A percentile compares a stretch with the other conserved stretches of the same genome.
Evolutionary conservation across 176 grass and related monocot species (phyloP).

Genomic region (Melocanna baccifera): DNA sequence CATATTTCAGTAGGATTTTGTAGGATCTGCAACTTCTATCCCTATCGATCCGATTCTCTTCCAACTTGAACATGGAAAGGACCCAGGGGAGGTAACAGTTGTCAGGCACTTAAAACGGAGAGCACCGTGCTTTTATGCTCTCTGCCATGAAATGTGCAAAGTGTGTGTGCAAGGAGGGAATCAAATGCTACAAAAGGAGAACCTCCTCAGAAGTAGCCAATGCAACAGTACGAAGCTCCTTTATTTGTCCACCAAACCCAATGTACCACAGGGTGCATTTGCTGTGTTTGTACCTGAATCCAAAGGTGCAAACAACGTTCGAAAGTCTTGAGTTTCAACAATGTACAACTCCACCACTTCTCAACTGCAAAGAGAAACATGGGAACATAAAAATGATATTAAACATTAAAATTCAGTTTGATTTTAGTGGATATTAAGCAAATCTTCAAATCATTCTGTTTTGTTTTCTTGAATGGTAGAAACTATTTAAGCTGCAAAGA

Average conservation of each 20-base stretch:
- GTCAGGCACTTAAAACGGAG: slow-evolving; percentile 33
- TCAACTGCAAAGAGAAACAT: neutral
- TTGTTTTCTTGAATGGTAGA: neutral
- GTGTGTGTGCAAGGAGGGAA: slow-evolving; percentile 21
- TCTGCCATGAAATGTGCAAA: slow-evolving; percentile 20
- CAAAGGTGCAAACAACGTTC: neutral
- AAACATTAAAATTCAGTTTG: neutral
- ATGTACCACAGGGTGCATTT: slow-evolving; percentile 19
- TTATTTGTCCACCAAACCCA: slow-evolving; percentile 39
- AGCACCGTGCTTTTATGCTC: slow-evolving; percentile 24
- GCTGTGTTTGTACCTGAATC: slow-evolving; percentile 13
- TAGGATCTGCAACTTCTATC: neutral
- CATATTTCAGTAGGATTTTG: slow-evolving; percentile 1
- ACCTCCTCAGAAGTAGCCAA: slow-evolving; percentile 31
- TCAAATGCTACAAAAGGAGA: slow-evolving; percentile 18
- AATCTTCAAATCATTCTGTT: neutral
- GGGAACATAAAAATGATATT: neutral
- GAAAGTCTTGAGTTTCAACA: slow-evolving; percentile 28
- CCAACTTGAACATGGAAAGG: slow-evolving; percentile 7
- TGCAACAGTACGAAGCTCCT: slow-evolving; percentile 16
- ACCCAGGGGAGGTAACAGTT: slow-evolving; percentile 5
- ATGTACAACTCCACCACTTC: neutral
- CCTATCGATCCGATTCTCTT: neutral
- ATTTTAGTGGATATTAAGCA: neutral
- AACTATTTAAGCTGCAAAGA: neutral